A percentile compares a stretch with the other conserved stretches of the same genome.
Conservation (phyloP, 2,329 filamentous ascomycete genomes). For the Aspergillus bombycis region DNA sequence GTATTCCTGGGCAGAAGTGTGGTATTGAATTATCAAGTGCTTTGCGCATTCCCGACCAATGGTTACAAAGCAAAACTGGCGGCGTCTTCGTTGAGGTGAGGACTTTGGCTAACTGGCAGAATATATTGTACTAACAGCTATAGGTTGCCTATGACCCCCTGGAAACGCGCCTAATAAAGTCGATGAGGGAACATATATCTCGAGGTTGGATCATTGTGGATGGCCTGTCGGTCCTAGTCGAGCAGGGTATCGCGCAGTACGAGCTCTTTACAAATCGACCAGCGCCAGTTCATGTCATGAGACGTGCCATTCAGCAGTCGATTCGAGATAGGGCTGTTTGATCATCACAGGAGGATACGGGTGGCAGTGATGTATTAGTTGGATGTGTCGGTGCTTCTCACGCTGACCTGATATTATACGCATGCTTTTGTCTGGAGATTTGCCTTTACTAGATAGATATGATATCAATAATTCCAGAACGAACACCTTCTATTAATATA, state of each 20-base stretch:
- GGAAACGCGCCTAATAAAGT: background rate
- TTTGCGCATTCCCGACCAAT: background rate
- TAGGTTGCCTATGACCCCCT: background rate
- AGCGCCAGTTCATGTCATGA: constrained; percentile 29
- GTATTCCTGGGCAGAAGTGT: background rate
- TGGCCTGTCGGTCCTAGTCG: constrained; percentile 24
- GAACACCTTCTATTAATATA: background rate
- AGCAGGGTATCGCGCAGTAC: constrained; percentile 30
- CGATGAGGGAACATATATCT: background rate
- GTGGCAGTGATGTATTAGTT: background rate
- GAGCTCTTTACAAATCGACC: constrained; percentile 28
- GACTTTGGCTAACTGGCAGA: background rate
- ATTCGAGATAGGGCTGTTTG: background rate
- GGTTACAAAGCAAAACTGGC: background rate
- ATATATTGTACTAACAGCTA: background rate
- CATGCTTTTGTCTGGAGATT: background rate
- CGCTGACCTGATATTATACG: background rate
- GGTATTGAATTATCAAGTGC: no score
- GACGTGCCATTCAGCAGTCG: background rate
- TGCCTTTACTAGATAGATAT: background rate
- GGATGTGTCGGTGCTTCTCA: background rate
- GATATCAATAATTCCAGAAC: background rate
- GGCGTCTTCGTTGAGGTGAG: background rate
- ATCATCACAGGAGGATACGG: background rate
- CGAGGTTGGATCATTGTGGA: constrained; percentile 29